Base-by-base conservation (phyloP, 2,329 filamentous ascomycete genomes). In the Xylaria hypoxylon region DNA sequence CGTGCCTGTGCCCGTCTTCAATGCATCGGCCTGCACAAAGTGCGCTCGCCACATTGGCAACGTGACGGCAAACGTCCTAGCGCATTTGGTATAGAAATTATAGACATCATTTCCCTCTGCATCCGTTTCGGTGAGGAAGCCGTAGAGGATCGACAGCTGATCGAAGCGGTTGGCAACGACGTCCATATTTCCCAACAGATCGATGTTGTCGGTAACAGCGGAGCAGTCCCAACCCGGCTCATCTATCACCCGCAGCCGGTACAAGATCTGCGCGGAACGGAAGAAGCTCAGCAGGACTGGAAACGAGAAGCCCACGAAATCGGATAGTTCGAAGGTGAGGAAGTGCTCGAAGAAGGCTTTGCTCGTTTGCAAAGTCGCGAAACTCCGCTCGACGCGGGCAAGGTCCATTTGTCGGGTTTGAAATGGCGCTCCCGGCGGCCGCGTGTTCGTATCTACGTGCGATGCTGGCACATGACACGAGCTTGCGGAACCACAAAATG, bases 171-270 rank as follows among this genome's bases (percentile, higher is more conserved):
- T 44, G 8, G 72, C 72, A 1, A 62, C 31, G n/a, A 56, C 45
- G 28, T 74, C 71, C 48, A 76, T 62, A 8, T 61, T 60, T 19
- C 58, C 65, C 26, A 76, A 51, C 1, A 77, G 33, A 33, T 75
- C 74, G 33, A 74, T 51, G 45, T 50, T 60, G n/a, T 66, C 59
- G 7, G 62, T 51, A 2, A 72, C 68, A 10, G 67, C 59, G 24
- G 42, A 44, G 51, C 71, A 68, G 52, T 77, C 75, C 76, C 74
- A 76, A 15, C 67, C 73, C 17, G 73, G 70, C 19, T 75, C 74
- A 28, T 76, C 74, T 11, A 72, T 60, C 6, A 75, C 57, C 42
- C 70, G 65, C 7, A 77, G 73, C 3, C 76, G 71, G 63, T 77
- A 77, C 6, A 77, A 62, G 2, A 73, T 70, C 60, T 77, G 75